Base-by-base conservation (phyloP, 257 asterid species). In the Paulownia fortunei region DNA sequence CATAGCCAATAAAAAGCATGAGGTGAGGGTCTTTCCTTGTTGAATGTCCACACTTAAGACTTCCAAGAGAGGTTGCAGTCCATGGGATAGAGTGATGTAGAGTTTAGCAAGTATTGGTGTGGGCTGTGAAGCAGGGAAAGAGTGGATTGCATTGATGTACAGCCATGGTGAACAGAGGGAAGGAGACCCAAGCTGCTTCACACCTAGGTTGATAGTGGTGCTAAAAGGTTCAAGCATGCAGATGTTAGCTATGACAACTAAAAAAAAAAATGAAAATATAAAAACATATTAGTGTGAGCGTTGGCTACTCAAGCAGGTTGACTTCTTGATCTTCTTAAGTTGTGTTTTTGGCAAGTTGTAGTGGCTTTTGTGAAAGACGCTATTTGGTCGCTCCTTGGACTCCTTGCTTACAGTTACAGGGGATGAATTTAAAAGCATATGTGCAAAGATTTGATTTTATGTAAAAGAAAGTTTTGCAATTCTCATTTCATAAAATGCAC, bases 401-500 rank as follows among this genome's bases (percentile, higher is more conserved):
- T 36, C n/a, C 74, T 71, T 39, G 32, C 47, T 21, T 47, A 47
- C 59, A 77, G 54, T 47, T 60, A 19, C 65, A 34, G 27, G 24
- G 47, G 42, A 66, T 55, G 36, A 41, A 19, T 52, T 42, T 10
- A 37, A n/a, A 68, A 59, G 23, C 36, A 39, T 42, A 3, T 24
- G 21, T 7, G 18, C 19, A 78, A 69, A 55, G 19, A 59, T 19
- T 41, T 55, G 61, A 44, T 49, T 55, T 60, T 55, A 21, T 44
- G 34, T 67, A 65, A n/a, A 39, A 21, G 34, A 46, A 64, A 13
- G 12, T 24, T 65, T 24, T 55, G 27, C 69, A 52, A 23, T 56
- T 42, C 30, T 19, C 69, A 2, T 46, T 82, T 66, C 67, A 44
- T 62, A 4, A 37, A 30, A 62, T 64, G 76, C 73, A 62, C 5